Base-by-base conservation (phyloP, 2,329 filamentous ascomycete genomes). In the Aureobasidium leucospermi region DNA sequence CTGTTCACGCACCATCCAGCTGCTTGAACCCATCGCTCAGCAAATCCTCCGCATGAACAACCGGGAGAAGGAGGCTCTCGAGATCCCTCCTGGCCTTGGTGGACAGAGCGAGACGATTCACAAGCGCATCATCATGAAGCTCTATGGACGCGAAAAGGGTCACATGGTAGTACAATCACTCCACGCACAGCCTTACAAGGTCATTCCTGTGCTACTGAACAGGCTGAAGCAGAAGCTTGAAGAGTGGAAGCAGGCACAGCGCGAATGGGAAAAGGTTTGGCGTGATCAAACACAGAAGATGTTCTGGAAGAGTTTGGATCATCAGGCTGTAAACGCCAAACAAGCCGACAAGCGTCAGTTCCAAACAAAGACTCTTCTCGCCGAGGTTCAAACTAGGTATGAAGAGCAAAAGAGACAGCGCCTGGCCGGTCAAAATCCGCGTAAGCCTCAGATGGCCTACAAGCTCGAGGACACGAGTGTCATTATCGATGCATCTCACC, bases 221-320 rank as follows among this genome's bases (percentile, higher is more conserved):
- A 85, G 94, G 11, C 81, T 99, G 66, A 97, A 97, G 76, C 90
- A 95, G 68, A 96, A 97, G 72, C 87, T 95, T 46, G 94, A 99
- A 73, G 92, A 97, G 68, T 99, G 94, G 94, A 90, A 96, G 64
- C 92, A 95, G 66, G 93, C 90, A 6, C 92, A 89, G 79, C 90
- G 94, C 34, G 95, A 99, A 71, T 99, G 94, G 94, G 92, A 97
- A 73, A 96, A 96, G 75, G 91, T 99, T 7, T 99, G 94, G 94
- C 90, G 94, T 64, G 87, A 90, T 52, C 94, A 97, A 76, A 97
- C 93, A 28, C 88, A 96, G 70, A 87, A 88, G 68, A 93, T 96
- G 78, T 96, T 96, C 74, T 89, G 95, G 76, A 95, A 91, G 77
- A 96, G 91, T 72, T 84, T 99, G 56, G 94, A 99, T 69, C 94